Evolutionary conservation across 116 monocot species (phyloP).

Genomic region (Posidonia oceanica): DNA sequence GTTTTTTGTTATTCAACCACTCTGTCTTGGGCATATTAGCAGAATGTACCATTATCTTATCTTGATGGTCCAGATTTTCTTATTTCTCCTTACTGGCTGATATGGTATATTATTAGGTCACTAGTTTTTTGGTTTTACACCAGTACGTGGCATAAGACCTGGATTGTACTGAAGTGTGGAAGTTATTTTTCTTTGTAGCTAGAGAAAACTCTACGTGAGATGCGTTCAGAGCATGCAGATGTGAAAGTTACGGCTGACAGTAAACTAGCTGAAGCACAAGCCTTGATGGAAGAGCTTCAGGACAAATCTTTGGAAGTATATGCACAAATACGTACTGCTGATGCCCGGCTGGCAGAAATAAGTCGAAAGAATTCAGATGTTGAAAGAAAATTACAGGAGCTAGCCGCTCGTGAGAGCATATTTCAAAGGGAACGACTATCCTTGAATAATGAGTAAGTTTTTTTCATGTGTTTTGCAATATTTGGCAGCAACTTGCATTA

Average conservation of each 20-base stretch:
- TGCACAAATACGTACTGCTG: constrained; percentile 52
- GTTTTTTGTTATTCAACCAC: too few relatives aligned
- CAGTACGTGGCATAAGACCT: too few relatives aligned
- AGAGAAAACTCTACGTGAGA: constrained; percentile 77
- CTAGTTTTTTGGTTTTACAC: background rate
- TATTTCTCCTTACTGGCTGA: too few relatives aligned
- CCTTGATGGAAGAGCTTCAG: constrained; percentile 52
- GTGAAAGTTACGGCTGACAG: constrained; percentile 72
- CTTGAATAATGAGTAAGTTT: constrained; percentile 54
- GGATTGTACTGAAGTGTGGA: background rate
- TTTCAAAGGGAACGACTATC: constrained; percentile 56
- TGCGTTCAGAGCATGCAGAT: constrained; percentile 64
- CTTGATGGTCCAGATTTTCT: too few relatives aligned
- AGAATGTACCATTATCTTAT: too few relatives aligned
- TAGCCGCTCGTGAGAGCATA: constrained; percentile 53
- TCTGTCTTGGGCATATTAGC: too few relatives aligned
- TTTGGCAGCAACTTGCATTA: background rate
- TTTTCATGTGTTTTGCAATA: background rate
- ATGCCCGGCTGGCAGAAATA: constrained; percentile 83
- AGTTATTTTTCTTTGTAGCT: constrained; percentile 34
- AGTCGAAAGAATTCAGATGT: constrained; percentile 68
- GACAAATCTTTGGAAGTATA: constrained; percentile 71
- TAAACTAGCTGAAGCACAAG: constrained; percentile 65
- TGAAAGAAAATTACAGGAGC: constrained; percentile 60
- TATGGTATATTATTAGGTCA: background rate